phyloP scores from a whole-genome alignment of 306 rosid genomes.

The Quercus agrifolia region DNA sequence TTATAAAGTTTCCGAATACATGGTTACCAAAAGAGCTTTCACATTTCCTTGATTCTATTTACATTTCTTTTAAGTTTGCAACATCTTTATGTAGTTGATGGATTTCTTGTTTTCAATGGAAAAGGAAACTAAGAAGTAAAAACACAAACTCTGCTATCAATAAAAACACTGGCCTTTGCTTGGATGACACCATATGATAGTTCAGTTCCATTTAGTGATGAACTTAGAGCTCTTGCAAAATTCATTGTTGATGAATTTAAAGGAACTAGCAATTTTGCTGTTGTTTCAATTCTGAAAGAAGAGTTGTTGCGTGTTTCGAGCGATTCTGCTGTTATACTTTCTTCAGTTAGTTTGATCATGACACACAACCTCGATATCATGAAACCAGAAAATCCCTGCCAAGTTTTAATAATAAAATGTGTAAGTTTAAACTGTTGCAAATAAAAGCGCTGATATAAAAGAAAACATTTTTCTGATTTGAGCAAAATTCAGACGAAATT shows the following conservation, averaged over 20 bases:
- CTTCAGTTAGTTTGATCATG: not conserved
- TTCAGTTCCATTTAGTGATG: slow-evolving; percentile 19
- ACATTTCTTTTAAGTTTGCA: too few species aligned
- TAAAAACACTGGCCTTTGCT: slow-evolving; percentile 5
- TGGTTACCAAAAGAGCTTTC: too few species aligned
- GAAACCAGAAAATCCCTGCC: slow-evolving; percentile 8
- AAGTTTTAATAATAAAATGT: not conserved
- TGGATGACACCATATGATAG: slow-evolving; percentile 3
- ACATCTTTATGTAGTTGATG: too few species aligned
- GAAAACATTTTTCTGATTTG: too few species aligned
- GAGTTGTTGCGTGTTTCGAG: not conserved
- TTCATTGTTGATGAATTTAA: slow-evolving; percentile 8
- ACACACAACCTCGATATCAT: not conserved
- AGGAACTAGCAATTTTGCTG: slow-evolving; percentile 8
- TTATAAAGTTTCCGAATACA: too few species aligned
- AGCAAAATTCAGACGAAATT: too few species aligned
- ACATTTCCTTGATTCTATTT: too few species aligned
- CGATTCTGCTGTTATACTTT: not conserved
- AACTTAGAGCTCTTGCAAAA: slow-evolving; percentile 12
- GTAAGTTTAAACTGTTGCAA: too few species aligned
- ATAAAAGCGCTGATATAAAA: too few species aligned
- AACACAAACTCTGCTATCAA: too few species aligned
- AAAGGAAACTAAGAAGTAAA: too few species aligned
- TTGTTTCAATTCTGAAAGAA: not conserved
- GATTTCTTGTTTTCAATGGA: too few species aligned